These are phyloP conservation scores for Perilla frutescens DNA, from an alignment of 257 asterid genomes.

Conservation along the genomic window DNA sequence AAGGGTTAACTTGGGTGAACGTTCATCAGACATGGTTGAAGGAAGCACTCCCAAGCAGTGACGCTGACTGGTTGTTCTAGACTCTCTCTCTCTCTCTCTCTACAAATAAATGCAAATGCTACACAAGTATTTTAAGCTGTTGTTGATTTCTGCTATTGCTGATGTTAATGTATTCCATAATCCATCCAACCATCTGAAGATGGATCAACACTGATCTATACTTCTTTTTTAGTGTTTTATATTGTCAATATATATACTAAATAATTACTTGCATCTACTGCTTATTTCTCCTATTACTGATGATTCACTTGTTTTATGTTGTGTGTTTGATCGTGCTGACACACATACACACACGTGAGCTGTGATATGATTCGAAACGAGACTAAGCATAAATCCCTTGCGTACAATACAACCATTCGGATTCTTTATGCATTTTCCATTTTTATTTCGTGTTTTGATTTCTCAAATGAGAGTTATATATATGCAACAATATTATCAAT, in stretches of 20 bases:
- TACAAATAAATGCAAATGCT: conserved; percentile 27
- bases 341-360: too few relatives aligned
- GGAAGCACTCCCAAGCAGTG: conserved; percentile 54
- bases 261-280: not conserved
- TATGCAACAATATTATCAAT: too few relatives aligned
- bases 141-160: conserved; percentile 22
- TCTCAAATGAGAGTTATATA: too few relatives aligned
- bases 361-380: not conserved
- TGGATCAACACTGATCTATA: not conserved
- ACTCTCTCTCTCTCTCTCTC: conserved; percentile 21
- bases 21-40: conserved; percentile 87
- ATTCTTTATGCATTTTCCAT: not conserved
- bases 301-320: not conserved
- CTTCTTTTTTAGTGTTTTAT: not conserved
- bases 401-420: not conserved
- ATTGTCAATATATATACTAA: not conserved
- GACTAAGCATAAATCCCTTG: not conserved
- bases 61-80: conserved; percentile 62
- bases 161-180: conserved; percentile 7
- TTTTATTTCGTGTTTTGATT: not conserved
- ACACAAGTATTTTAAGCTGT: conserved; percentile 12
- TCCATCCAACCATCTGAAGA: conserved; percentile 26
- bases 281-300: not conserved
- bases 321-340: not conserved
- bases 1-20: conserved; percentile 80